These are phyloP conservation scores for Rhodotorula sp. DNA, from an alignment of 1,284 basidiomycete genomes.

Conservation along the genomic window DNA sequence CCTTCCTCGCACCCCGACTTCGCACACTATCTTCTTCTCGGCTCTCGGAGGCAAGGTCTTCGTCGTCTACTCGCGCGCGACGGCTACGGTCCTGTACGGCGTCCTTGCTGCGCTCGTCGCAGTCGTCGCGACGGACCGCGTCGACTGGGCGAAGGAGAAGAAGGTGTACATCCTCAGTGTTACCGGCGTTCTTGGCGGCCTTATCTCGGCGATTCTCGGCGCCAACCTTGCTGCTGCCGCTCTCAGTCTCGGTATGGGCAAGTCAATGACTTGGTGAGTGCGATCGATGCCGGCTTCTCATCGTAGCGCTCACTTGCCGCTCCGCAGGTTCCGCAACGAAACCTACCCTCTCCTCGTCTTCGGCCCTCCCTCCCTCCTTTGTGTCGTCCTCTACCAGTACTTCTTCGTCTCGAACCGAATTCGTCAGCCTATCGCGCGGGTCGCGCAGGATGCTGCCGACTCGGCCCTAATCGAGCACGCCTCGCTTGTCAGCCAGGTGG, in stretches of 20 bases:
- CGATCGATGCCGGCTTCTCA: too few species aligned
- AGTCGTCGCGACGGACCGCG: constrained; percentile 55
- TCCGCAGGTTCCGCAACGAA: constrained; percentile 73
- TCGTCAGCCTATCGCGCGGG: constrained; percentile 26
- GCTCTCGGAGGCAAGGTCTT: constrained; percentile 65
- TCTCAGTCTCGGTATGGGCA: constrained; percentile 66
- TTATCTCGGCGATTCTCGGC: constrained; percentile 56
- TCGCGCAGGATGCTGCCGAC: constrained; percentile 26
- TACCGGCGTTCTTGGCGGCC: constrained; percentile 54
- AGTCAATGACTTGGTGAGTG: constrained; percentile 53
- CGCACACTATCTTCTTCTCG: constrained; percentile 66
- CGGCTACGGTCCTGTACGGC: constrained; percentile 68
- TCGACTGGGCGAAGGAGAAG: constrained; percentile 45
- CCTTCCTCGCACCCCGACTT: constrained; percentile 59
- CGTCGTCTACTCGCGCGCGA: constrained; percentile 65
- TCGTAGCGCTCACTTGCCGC: neutral
- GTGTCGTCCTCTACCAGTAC: constrained; percentile 34
- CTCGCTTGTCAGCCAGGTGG: constrained; percentile 62
- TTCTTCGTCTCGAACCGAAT: constrained; percentile 29
- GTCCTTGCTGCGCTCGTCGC: constrained; percentile 50
- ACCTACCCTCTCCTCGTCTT: constrained; percentile 72
- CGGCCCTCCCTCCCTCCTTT: constrained; percentile 65
- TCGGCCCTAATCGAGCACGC: constrained; percentile 58
- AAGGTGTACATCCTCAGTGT: constrained; percentile 55
- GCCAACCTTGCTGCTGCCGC: constrained; percentile 72